Base-by-base conservation (phyloP, 1,284 basidiomycete species). In the Sporisorium iseilematis-ciliati region DNA sequence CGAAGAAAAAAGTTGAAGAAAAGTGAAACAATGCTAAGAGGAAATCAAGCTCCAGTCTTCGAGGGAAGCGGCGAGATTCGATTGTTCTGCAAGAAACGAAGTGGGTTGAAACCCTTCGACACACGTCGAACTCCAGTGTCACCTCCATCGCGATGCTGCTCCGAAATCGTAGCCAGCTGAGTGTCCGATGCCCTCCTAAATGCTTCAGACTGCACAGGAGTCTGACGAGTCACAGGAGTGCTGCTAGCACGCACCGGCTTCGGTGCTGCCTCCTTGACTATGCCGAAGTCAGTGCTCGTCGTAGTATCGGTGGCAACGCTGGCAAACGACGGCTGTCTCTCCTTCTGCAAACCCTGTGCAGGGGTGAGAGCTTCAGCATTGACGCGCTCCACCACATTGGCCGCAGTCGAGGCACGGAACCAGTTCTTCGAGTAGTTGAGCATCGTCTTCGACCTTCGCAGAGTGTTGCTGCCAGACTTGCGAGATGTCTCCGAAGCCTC, bases 391-490 rank as follows among this genome's bases (percentile, higher is more conserved):
- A 73, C 65, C 3, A 58, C 62, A 26, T 55, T 77, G 14, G 74
- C 51, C 31, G 66, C 57, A 7, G 65, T 43, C 14, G 74, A 68
- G 16, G 65, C 65, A 18, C 65, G 57, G 42, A 77, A 64, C 74
- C 74, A 77, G 56, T 58, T 67, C 31, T 50, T 50, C 18, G 69
- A 57, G 26, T 72, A 65, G 54, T 64, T 56, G 40, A 77, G 65
- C 74, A 77, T 77, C 26, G 74, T 77, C 65, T 49, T 68, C n/a
- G 74, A 73, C 38, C 74, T 60, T 10, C 74, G 65, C 55, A 77
- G 43, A 8, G 61, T 73, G 18, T 55, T 49, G 25, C 40, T 57
- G 14, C 60, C 64, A 21, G 50, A 12, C 51, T 63, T 72, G 23
- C 60, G 64, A 14, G 63, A 46, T 23, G 55, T 48, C 43, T 43